A percentile compares a stretch with the other conserved stretches of the same genome.
These are phyloP conservation scores for Carex cristatella DNA, from an alignment of 176 grass and related monocot species.

Conservation along the genomic window DNA sequence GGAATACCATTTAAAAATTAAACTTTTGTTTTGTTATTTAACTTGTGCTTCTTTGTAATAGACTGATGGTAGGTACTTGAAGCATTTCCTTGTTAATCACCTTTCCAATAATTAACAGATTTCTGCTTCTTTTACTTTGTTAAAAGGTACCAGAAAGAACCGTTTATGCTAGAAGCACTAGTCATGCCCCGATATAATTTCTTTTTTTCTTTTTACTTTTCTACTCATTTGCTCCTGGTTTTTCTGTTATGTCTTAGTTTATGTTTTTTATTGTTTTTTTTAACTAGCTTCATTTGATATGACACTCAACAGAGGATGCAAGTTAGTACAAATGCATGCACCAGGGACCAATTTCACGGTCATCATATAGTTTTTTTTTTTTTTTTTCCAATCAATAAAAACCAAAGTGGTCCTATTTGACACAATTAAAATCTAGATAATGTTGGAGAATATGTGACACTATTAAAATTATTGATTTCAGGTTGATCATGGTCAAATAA, in stretches of 20 bases:
- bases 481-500: constrained; percentile 9
- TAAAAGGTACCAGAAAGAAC: background rate
- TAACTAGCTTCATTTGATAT: constrained; percentile 1
- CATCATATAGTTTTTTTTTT: constrained; percentile 3
- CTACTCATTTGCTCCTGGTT: background rate
- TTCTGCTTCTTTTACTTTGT: background rate
- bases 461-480: background rate
- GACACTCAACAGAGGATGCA: background rate
- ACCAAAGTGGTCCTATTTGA: background rate
- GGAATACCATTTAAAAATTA: background rate
- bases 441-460: constrained; percentile 9
- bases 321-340: background rate
- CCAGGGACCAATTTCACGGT: background rate
- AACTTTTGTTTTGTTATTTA: background rate
- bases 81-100: background rate
- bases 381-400: background rate
- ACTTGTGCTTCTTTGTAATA: background rate
- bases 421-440: background rate
- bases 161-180: background rate
- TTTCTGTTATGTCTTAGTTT: background rate
- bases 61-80: background rate
- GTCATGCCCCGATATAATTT: background rate
- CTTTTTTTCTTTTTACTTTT: background rate
- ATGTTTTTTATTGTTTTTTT: background rate
- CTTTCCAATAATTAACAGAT: background rate